Base-by-base conservation (phyloP, 768 basidiomycete genomes). In the Mycena kentingensis region DNA sequence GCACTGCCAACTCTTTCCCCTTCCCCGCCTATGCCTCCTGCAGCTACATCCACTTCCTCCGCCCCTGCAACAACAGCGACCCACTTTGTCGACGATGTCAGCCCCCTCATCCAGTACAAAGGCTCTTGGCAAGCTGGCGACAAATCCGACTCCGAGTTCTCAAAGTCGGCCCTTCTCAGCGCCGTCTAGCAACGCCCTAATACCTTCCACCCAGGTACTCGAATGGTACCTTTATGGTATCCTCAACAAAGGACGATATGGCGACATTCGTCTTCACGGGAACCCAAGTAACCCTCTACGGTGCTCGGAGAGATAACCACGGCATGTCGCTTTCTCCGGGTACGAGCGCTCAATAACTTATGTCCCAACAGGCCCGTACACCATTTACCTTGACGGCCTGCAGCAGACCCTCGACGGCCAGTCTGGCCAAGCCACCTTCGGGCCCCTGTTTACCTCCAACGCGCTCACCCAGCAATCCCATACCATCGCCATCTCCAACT, bases 261-360 rank as follows among this genome's bases (percentile, higher is more conserved):
- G 69, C 55, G 6, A 56, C 62, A 0, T 66, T 76, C 48, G 53
- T 51, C 44, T 77, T 77, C 64, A 74, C 68, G 21, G 75, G 75
- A 11, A 71, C 71, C 4, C 64, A 60, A 2, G 38, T 77, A 32
- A 67, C 67, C 61, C 58, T 77, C 16, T 73, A 65, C 27, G 75
- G 76, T 6, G 73, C 69, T 2, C 67, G 69, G 19, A 64, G 72
- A 8, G 3, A 28, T 16, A 69, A 73, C 36, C 70, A 76, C 51
- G 73, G 76, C 51, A 18, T 11, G 44, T n/a, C 31, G 15, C 24
- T 36, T 24, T 36, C 4, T 43, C 16, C n/a, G n/a, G n/a, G n/a
- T 2, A 12, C 11, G 39, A 44, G 19, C 11, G 12, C 39, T 16
- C 21, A 11, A n/a, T 25, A 27, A 31, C 26, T 4, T 19, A 35